A percentile compares a stretch with the other conserved stretches of the same genome.
Conservation (phyloP, 768 basidiomycete genomes). For the Tylopilus sp. region DNA sequence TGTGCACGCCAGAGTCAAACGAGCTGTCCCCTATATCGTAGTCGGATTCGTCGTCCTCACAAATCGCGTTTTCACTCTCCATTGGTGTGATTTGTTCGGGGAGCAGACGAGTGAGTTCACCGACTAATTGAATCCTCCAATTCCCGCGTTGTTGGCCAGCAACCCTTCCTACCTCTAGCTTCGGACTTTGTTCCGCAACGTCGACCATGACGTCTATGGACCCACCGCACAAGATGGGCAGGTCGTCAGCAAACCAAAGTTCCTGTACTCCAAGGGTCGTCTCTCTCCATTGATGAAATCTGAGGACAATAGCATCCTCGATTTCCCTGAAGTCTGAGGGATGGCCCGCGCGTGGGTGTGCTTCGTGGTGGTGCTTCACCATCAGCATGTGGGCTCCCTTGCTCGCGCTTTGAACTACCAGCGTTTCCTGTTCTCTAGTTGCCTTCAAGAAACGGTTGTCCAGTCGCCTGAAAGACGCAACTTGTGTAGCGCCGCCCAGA, state of each 20-base stretch:
- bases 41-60: constrained; percentile 22
- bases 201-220: constrained; percentile 29
- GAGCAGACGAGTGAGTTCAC: constrained; percentile 10
- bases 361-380: constrained; percentile 44
- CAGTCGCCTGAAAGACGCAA: constrained; percentile 56
- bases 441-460: constrained; percentile 34
- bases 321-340: constrained; percentile 47
- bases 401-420: constrained; percentile 1
- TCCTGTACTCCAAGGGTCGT: constrained; percentile 42
- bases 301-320: constrained; percentile 43
- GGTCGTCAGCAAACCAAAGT: constrained; percentile 44
- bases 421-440: constrained; percentile 25
- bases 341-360: constrained; percentile 46
- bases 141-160: constrained; percentile 17
- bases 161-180: constrained; percentile 23
- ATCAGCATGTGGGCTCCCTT: constrained; percentile 44
- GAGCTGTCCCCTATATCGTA: constrained; percentile 17
- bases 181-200: constrained; percentile 21
- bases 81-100: constrained; percentile 4
- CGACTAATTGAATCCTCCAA: constrained; percentile 32
- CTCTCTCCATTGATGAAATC: constrained; percentile 55
- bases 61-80: constrained; percentile 11
- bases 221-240: constrained; percentile 35
- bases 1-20: constrained; percentile 28
- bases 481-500: constrained; percentile 64